Evolutionary conservation across 495 filamentous ascomycete species (phyloP).

Genomic region (Aspergillus incahuasiensis): DNA sequence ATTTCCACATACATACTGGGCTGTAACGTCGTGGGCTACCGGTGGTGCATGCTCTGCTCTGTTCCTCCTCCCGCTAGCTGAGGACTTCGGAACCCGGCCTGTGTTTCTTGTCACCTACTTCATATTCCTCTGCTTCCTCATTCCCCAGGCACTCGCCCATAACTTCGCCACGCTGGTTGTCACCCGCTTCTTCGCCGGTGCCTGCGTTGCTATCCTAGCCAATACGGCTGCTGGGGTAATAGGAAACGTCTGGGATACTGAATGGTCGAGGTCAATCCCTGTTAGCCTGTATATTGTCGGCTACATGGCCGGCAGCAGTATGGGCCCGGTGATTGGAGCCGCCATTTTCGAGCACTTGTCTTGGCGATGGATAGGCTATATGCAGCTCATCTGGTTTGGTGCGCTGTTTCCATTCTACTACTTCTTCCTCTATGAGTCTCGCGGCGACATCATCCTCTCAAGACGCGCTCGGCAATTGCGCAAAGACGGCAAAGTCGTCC

Average conservation of each 20-base stretch:
- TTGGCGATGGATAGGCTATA: slow-evolving; percentile 49
- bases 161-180: slow-evolving; percentile 21
- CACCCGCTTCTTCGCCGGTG: slow-evolving; percentile 18
- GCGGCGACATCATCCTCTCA: slow-evolving; percentile 36
- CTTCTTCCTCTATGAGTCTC: slow-evolving; percentile 40
- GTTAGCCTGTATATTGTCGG: slow-evolving; percentile 42
- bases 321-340: slow-evolving; percentile 47
- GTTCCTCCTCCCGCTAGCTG: slow-evolving; percentile 48
- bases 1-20: slow-evolving; percentile 52
- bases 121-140: slow-evolving; percentile 17
- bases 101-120: slow-evolving; percentile 32
- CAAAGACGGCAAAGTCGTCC: slow-evolving; percentile 24
- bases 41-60: slow-evolving; percentile 45
- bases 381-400: slow-evolving; percentile 44
- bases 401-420: slow-evolving; percentile 35
- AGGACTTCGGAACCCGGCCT: slow-evolving; percentile 44
- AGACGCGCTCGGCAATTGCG: slow-evolving; percentile 30
- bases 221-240: slow-evolving; percentile 44
- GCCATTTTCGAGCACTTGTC: slow-evolving; percentile 34
- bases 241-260: slow-evolving; percentile 45
- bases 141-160: slow-evolving; percentile 20
- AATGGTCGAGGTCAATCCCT: slow-evolving; percentile 37
- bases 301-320: slow-evolving; percentile 38
- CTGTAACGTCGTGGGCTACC: slow-evolving; percentile 45
- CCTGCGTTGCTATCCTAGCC: slow-evolving; percentile 40